Evolutionary conservation across 306 rosid species (phyloP).

Genomic region (Ceratonia siliqua): DNA sequence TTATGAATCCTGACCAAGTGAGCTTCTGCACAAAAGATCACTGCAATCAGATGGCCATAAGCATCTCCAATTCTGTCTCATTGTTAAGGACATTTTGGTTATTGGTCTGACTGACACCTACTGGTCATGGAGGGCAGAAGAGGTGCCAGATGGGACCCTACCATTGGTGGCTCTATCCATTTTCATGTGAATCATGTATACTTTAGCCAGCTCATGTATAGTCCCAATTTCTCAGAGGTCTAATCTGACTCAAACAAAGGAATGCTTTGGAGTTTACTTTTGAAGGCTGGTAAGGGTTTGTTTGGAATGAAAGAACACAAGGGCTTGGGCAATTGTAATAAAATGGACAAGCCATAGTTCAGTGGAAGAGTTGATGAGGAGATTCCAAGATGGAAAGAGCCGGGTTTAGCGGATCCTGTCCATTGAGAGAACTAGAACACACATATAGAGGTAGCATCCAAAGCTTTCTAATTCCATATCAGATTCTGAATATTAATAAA

Average conservation of each 20-base stretch:
- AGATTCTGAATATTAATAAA: slow-evolving; percentile 36
- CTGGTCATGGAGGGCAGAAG: slow-evolving; percentile 36
- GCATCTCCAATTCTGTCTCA: slow-evolving; percentile 56
- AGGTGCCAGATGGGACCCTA: slow-evolving; percentile 46
- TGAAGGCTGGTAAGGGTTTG: too few relatives aligned
- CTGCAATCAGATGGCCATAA: slow-evolving; percentile 53
- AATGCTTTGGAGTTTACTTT: slow-evolving; percentile 27
- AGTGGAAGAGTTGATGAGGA: too few relatives aligned
- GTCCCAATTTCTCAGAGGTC: too few relatives aligned
- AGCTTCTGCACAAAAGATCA: slow-evolving; percentile 54
- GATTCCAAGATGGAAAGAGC: slow-evolving; percentile 69
- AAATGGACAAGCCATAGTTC: too few relatives aligned
- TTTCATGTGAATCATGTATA: slow-evolving; percentile 43
- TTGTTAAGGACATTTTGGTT: slow-evolving; percentile 62
- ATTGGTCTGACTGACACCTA: slow-evolving; percentile 45
- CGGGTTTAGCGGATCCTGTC: slow-evolving; percentile 95
- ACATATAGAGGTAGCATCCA: slow-evolving; percentile 51
- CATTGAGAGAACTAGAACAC: slow-evolving; percentile 39
- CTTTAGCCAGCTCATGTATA: slow-evolving; percentile 60
- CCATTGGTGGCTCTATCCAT: slow-evolving; percentile 36
- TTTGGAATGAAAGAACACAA: too few relatives aligned
- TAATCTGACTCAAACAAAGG: slow-evolving; percentile 29
- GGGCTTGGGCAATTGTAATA: too few relatives aligned
- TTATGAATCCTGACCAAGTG: slow-evolving; percentile 46
- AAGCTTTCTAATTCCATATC: slow-evolving; percentile 40